Base-by-base conservation (phyloP, 148 eudicot species). In the Fagopyrum tataricum region DNA sequence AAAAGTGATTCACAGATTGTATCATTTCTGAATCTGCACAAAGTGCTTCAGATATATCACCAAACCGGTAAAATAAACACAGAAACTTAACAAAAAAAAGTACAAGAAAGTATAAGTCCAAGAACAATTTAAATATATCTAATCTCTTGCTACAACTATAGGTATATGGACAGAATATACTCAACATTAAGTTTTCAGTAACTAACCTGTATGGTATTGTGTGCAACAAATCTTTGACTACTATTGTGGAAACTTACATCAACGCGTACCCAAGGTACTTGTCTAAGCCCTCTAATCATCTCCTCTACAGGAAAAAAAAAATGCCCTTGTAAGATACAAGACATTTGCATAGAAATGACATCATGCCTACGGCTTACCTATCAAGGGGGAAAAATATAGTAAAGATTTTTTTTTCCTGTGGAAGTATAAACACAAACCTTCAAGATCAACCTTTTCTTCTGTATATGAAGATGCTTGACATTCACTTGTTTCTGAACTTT, bases 251-350 rank as follows among this genome's bases (percentile, higher is more conserved):
- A 93, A 81, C 95, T 93, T 73, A 91, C 94, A 76, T 93, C 97
- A 56, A 93, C 81, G 44, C 98, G 98, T 44, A 89, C 92, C 98
- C 98, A 93, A 76, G 90, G 79, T 71, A 89, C 94, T 85, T 87
- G 90, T 39, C 77, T 89, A 67, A 93, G 94, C 46, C 98, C 98
- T 85, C 82, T 80, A 42, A 93, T 86, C 98, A 93, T 93, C 79
- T 81, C 91, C 84, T 93, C 98, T 93, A 52, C 80, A 87, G 79
- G 37, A 41, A 12, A 13, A 21, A 6, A 14, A 15, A 58, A 24
- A 72, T 46, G 17, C 11, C 44, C 64, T 61, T 53, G 18, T 37
- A 71, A 62, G 46, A 61, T 71, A 56, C 44, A 70, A 66, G 18
- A 39, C 59, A 78, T 7, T 74, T 75, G 31, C 67, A n/a, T 51